Conservation (phyloP, 805 yeast species). For the Myxozyma sirexii region DNA sequence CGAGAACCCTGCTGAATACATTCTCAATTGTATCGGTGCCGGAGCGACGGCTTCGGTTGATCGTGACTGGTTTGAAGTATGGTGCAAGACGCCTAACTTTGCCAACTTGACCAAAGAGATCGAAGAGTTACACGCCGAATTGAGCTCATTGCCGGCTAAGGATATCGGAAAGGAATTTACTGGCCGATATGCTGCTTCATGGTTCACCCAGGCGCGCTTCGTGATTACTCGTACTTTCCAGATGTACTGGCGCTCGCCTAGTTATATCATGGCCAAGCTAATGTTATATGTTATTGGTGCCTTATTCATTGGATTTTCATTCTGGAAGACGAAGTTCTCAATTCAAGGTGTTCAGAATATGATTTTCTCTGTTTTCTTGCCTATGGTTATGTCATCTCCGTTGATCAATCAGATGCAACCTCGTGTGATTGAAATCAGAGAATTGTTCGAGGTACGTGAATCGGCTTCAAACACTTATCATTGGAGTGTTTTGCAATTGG, state of each 20-base stretch:
- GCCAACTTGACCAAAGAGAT: constrained; percentile 43
- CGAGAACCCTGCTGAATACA: constrained; percentile 79
- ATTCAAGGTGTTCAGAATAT: constrained; percentile 61
- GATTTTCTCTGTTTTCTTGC: constrained; percentile 59
- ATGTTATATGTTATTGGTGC: constrained; percentile 55
- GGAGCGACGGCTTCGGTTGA: constrained; percentile 68
- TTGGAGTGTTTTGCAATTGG: constrained; percentile 61
- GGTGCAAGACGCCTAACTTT: constrained; percentile 56
- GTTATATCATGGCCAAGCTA: constrained; percentile 64
- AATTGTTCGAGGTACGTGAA: constrained; percentile 70
- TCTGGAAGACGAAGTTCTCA: constrained; percentile 58
- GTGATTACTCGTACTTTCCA: constrained; percentile 50
- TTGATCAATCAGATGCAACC: constrained; percentile 65
- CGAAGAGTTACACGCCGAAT: constrained; percentile 42
- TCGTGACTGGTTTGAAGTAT: constrained; percentile 65
- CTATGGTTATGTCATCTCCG: constrained; percentile 61
- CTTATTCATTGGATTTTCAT: constrained; percentile 71
- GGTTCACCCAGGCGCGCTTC: constrained; percentile 48
- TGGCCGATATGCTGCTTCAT: constrained; percentile 51
- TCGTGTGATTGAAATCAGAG: constrained; percentile 59
- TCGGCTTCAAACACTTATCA: constrained; percentile 71
- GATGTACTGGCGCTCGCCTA: constrained; percentile 62
- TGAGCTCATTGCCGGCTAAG: constrained; percentile 34
- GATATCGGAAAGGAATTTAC: constrained; percentile 35
- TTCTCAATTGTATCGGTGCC: constrained; percentile 74